phyloP scores from a whole-genome alignment of 257 asterid species.

The Rehmannia glutinosa region DNA sequence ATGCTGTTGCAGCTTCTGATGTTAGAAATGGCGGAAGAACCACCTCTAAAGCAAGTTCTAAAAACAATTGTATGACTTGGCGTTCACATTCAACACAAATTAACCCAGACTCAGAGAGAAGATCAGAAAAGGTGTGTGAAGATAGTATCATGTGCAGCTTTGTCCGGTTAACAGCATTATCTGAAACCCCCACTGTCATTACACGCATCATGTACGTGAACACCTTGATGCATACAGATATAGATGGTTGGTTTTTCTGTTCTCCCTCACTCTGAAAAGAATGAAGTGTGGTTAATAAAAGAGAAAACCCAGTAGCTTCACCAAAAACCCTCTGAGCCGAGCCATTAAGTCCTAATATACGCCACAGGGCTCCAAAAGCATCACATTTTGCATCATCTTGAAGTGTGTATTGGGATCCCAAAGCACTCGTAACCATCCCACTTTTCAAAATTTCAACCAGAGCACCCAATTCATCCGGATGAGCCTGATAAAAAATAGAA shows the following conservation, averaged over 20 bases:
- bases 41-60: conserved; percentile 90
- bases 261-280: conserved; percentile 70
- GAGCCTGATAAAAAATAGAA: conserved; percentile 46
- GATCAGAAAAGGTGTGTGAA: conserved; percentile 85
- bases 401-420: conserved; percentile 77
- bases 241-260: conserved; percentile 35
- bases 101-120: conserved; percentile 81
- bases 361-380: conserved; percentile 91
- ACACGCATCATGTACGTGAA: conserved; percentile 83
- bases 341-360: conserved; percentile 70
- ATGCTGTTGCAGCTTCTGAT: conserved; percentile 48
- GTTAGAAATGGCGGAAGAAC: conserved; percentile 82
- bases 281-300: conserved; percentile 83
- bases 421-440: conserved; percentile 89
- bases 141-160: conserved; percentile 64
- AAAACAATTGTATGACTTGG: conserved; percentile 79
- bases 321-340: conserved; percentile 98
- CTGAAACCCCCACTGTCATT: conserved; percentile 83
- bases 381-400: conserved; percentile 89
- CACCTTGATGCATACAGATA: conserved; percentile 46
- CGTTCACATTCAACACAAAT: conserved; percentile 89
- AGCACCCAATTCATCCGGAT: conserved; percentile 90
- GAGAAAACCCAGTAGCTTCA: conserved; percentile 97
- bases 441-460: conserved; percentile 86
- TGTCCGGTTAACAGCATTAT: conserved; percentile 72